phyloP scores from a whole-genome alignment of 768 basidiomycete species.

The Lentinula edodes region DNA sequence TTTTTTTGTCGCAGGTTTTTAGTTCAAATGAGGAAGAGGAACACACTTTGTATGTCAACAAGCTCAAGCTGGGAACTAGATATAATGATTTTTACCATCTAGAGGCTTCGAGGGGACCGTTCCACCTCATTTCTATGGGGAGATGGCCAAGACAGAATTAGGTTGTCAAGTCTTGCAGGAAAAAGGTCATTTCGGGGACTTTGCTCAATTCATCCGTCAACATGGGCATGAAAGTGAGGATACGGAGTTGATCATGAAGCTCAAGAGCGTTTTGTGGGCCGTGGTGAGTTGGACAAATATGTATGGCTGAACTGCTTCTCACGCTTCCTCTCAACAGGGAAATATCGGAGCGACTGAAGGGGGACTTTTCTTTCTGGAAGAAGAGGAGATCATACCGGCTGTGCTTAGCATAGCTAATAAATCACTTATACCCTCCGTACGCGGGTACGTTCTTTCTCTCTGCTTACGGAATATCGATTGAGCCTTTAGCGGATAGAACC shows the following conservation, averaged over 20 bases:
- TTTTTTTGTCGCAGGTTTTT: constrained; percentile 81
- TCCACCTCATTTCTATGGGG: constrained; percentile 95
- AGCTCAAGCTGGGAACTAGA: not conserved
- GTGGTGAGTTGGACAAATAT: constrained; percentile 58
- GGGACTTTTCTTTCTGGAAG: constrained; percentile 92
- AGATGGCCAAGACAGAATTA: constrained; percentile 94
- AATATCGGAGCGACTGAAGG: constrained; percentile 88
- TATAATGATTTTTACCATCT: constrained; percentile 1
- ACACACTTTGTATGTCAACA: constrained; percentile 44
- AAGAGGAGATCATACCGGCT: constrained; percentile 88
- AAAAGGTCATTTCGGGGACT: constrained; percentile 87
- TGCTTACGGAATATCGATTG: not conserved
- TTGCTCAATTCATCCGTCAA: constrained; percentile 83
- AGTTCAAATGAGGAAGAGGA: constrained; percentile 57
- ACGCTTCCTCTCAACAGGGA: constrained; percentile 48
- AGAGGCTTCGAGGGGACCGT: constrained; percentile 84
- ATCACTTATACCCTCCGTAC: constrained; percentile 83
- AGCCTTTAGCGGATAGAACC: constrained; percentile 49
- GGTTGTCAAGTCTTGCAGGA: constrained; percentile 90
- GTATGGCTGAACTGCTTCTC: not conserved
- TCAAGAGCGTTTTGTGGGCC: constrained; percentile 97
- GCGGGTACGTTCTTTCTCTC: constrained; percentile 64
- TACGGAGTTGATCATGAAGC: constrained; percentile 73
- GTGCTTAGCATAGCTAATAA: constrained; percentile 89
- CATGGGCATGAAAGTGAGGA: constrained; percentile 86